Conservation (phyloP, 2,329 filamentous ascomycete species). For the Sclerotinia sclerotiorum region DNA sequence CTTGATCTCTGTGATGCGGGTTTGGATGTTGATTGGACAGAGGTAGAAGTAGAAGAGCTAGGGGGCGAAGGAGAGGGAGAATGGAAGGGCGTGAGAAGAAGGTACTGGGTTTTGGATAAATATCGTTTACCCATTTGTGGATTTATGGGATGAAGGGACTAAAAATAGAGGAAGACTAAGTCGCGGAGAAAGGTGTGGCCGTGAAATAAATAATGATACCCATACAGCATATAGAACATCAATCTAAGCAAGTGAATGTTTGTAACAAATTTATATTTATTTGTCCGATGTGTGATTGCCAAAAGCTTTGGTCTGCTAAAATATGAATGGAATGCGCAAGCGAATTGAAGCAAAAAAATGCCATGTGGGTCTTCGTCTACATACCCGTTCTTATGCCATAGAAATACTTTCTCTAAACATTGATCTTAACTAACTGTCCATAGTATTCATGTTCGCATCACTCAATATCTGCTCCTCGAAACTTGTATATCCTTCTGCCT, state of each 20-base stretch:
- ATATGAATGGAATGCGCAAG: not conserved
- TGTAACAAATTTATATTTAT: not conserved
- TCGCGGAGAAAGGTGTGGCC: not conserved
- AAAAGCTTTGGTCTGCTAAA: no score
- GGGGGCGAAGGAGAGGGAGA: constrained; percentile 67
- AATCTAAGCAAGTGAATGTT: not conserved
- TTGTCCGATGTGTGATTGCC: not conserved
- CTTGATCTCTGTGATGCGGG: constrained; percentile 88
- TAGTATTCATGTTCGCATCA: constrained; percentile 5
- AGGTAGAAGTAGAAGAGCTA: constrained; percentile 64
- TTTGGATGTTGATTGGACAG: constrained; percentile 84
- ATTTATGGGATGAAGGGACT: constrained; percentile 52
- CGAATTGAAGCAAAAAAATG: not conserved
- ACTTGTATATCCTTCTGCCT: not conserved
- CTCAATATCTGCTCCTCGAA: not conserved
- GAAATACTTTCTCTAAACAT: not conserved
- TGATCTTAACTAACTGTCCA: not conserved
- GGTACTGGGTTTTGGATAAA: constrained; percentile 84
- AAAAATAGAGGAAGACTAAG: not conserved
- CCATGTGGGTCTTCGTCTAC: not conserved
- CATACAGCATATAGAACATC: not conserved
- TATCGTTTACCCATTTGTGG: constrained; percentile 74
- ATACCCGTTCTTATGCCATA: not conserved
- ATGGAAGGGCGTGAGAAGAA: constrained; percentile 84
- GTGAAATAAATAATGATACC: constrained; percentile 12